These are phyloP conservation scores for Scutellaria minor DNA, from an alignment of 257 asterid genomes.

Conservation along the genomic window DNA sequence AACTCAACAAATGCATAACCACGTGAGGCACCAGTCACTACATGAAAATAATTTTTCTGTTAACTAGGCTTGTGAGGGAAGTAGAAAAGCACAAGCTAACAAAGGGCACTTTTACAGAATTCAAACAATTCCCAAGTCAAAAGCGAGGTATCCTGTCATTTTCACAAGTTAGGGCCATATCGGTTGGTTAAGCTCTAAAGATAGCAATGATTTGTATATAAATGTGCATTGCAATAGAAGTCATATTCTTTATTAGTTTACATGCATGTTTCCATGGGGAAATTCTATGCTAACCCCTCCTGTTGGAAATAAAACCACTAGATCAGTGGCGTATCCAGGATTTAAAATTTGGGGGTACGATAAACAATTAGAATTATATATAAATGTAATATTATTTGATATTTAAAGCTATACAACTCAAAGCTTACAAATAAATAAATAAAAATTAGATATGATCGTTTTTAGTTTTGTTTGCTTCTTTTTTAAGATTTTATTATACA, in stretches of 20 bases:
- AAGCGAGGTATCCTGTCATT: slow-evolving; percentile 27
- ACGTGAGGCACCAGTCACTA: slow-evolving; percentile 95
- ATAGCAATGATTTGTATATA: neutral
- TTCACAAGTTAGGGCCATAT: slow-evolving; percentile 7
- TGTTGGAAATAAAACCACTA: no score
- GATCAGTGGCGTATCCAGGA: no score
- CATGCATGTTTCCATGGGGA: neutral
- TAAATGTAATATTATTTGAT: no score
- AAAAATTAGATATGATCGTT: no score
- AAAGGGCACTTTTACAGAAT: neutral
- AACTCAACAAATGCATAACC: slow-evolving; percentile 96
- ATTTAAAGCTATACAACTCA: no score
- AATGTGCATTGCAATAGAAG: neutral
- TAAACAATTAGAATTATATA: no score
- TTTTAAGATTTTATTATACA: no score
- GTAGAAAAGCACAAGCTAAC: neutral
- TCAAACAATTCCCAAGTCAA: slow-evolving; percentile 7
- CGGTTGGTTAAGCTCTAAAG: neutral
- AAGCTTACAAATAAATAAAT: no score
- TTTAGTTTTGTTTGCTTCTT: no score
- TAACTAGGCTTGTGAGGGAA: slow-evolving; percentile 20
- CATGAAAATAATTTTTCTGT: slow-evolving; percentile 28
- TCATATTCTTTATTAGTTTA: neutral
- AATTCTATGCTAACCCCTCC: no score
- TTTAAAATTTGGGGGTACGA: no score